Conservation (phyloP, 2,329 filamentous ascomycete genomes). For the Colletotrichum scovillei region DNA sequence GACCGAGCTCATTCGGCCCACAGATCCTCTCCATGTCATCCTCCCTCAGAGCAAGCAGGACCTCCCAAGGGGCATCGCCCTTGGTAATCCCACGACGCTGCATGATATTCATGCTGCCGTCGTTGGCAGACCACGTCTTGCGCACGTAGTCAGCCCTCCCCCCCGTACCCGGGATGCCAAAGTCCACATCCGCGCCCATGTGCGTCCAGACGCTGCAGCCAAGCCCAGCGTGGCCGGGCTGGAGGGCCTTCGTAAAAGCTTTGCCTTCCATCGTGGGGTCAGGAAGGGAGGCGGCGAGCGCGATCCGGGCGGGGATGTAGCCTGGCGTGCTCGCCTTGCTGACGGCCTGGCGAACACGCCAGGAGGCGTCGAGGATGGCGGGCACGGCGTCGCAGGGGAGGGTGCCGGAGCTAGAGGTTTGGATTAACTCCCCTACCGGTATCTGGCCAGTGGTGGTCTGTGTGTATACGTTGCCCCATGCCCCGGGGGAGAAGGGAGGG, state of each 20-base stretch:
- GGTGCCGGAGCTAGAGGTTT: not conserved
- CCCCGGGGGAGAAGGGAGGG: not conserved
- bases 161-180: conserved; percentile 12
- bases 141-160: conserved; percentile 19
- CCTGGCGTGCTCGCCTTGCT: not conserved
- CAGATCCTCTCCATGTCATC: conserved; percentile 28
- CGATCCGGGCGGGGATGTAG: conserved; percentile 19
- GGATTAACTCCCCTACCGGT: not conserved
- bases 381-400: not conserved
- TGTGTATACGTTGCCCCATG: conserved; percentile 26
- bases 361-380: conserved; percentile 7
- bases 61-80: conserved; percentile 21
- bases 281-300: not conserved
- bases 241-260: conserved; percentile 4
- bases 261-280: conserved; percentile 12
- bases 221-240: conserved; percentile 8
- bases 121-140: conserved; percentile 33
- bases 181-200: conserved; percentile 33
- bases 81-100: conserved; percentile 17
- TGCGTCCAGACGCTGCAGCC: conserved; percentile 28
- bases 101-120: conserved; percentile 29
- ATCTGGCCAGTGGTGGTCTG: conserved; percentile 3
- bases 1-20: not conserved
- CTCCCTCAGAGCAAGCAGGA: conserved; percentile 8
- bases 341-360: conserved; percentile 15